A percentile compares a stretch with the other conserved stretches of the same genome.
Conservation (phyloP, 177 flowering plant genomes). For the Vitis hybrid region DNA sequence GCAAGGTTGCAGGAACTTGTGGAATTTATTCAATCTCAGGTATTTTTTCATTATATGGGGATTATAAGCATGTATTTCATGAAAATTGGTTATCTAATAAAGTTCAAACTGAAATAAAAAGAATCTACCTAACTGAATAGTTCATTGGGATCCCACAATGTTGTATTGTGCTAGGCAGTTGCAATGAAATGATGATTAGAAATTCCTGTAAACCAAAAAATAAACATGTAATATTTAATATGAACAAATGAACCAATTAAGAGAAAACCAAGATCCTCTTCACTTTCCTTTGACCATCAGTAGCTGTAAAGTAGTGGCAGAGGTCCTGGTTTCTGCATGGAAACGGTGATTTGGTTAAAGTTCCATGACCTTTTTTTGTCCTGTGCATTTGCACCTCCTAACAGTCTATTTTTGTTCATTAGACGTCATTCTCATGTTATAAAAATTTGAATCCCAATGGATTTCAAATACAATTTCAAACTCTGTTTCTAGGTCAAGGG, state of each 20-base stretch:
- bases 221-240: background rate
- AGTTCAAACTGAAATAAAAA: background rate
- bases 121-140: no score
- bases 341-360: no score
- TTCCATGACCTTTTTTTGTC: no score
- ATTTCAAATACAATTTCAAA: no score
- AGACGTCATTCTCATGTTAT: no score
- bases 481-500: no score
- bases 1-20: constrained; percentile 90
- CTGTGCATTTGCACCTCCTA: no score
- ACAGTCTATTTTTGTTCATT: no score
- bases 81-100: background rate
- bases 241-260: background rate
- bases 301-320: no score
- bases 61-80: background rate
- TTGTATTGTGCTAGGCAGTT: background rate
- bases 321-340: no score
- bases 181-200: background rate
- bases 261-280: background rate
- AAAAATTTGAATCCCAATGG: no score
- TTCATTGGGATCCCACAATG: background rate
- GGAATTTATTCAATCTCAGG: constrained; percentile 92
- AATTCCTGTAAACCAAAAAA: background rate
- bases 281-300: no score
- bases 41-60: constrained; percentile 17